Conservation (phyloP, 2,329 filamentous ascomycete species). For the Aspergillus sp. region DNA sequence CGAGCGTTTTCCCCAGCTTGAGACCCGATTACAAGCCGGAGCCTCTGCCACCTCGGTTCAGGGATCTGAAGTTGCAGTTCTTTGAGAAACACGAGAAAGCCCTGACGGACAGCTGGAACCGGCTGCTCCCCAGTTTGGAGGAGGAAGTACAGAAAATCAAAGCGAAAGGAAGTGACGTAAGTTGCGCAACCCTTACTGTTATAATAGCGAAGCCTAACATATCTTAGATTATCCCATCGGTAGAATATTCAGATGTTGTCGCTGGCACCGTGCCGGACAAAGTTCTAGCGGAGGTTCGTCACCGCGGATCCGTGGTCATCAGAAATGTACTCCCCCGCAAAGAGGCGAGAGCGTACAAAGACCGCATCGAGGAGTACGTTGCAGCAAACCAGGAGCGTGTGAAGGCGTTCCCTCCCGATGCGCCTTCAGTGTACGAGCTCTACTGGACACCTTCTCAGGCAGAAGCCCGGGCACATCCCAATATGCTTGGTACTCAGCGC, state of each 20-base stretch:
- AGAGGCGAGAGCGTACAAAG: slow-evolving; percentile 65
- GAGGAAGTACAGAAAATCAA: slow-evolving; percentile 43
- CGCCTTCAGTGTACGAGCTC: slow-evolving; percentile 71
- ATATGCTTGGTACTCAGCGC: slow-evolving; percentile 60
- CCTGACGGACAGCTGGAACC: slow-evolving; percentile 41
- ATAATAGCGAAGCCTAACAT: slow-evolving; percentile 6
- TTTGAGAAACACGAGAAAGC: slow-evolving; percentile 41
- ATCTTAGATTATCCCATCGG: slow-evolving; percentile 41
- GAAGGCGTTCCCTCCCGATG: slow-evolving; percentile 63
- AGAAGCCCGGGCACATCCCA: slow-evolving; percentile 65
- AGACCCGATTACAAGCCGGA: slow-evolving; percentile 42
- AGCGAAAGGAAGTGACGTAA: slow-evolving; percentile 40
- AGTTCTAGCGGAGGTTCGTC: slow-evolving; percentile 51
- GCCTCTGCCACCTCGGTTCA: slow-evolving; percentile 43
- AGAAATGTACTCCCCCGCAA: slow-evolving; percentile 63
- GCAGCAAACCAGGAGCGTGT: slow-evolving; percentile 53
- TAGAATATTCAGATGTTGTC: slow-evolving; percentile 42
- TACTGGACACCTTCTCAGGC: slow-evolving; percentile 73
- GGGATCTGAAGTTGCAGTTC: slow-evolving; percentile 38
- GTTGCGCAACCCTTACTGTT: slow-evolving; percentile 4
- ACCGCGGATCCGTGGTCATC: slow-evolving; percentile 64
- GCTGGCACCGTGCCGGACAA: slow-evolving; percentile 34
- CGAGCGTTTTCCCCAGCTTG: slow-evolving; percentile 49
- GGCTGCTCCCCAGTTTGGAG: slow-evolving; percentile 40
- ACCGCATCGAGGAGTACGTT: slow-evolving; percentile 64